These are phyloP conservation scores for Iberis pinnata DNA, from an alignment of 345 rosid species.

Conservation along the genomic window DNA sequence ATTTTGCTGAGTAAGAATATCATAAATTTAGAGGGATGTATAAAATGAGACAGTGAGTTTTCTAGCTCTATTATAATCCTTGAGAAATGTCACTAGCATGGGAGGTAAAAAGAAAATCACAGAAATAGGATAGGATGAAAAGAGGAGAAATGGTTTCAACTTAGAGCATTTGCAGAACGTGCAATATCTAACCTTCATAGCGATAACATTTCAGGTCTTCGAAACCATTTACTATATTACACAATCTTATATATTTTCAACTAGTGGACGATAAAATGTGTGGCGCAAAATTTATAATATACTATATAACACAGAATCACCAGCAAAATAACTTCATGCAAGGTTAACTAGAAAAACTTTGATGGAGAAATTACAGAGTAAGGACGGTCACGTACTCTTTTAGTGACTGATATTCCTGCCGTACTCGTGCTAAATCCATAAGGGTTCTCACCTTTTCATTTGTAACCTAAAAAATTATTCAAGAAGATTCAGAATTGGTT, in stretches of 20 bases:
- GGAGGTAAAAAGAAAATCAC: conserved; percentile 1
- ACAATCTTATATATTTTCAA: background rate
- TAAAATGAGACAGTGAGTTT: background rate
- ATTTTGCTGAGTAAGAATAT: conserved; percentile 44
- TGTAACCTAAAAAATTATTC: conserved; percentile 51
- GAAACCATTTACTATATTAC: background rate
- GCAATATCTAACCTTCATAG: conserved; percentile 1
- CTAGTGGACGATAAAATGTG: too few species aligned
- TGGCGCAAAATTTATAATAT: too few species aligned
- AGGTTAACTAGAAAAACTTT: conserved; percentile 4
- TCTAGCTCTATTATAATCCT: background rate
- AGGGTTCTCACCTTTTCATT: conserved; percentile 96
- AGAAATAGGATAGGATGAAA: background rate
- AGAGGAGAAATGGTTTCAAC: conserved; percentile 2
- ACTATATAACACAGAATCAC: background rate
- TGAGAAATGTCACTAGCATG: conserved; percentile 6
- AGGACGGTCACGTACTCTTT: conserved; percentile 46
- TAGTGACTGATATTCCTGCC: conserved; percentile 58
- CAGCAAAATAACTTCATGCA: background rate
- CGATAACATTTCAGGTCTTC: background rate
- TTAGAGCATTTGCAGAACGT: background rate
- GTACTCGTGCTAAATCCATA: conserved; percentile 75
- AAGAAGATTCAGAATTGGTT: conserved; percentile 8
- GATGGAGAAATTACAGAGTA: background rate
- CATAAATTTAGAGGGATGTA: background rate